Evolutionary conservation across 495 filamentous ascomycete species (phyloP), one percentile per base, ranked within the genome.

Genomic region (Podospora bellae-mahoneyi): DNA sequence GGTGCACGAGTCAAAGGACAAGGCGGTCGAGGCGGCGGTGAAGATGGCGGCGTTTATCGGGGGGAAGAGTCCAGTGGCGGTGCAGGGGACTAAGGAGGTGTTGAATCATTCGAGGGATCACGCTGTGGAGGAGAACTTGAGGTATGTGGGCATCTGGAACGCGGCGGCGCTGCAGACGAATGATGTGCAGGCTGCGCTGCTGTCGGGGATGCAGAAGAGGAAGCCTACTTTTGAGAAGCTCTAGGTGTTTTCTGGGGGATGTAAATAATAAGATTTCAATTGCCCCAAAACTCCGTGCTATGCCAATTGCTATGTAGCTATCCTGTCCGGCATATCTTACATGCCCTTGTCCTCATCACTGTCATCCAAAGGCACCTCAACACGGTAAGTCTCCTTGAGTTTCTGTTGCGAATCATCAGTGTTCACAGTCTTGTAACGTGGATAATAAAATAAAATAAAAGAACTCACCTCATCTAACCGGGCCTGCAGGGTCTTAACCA

Each of bases 61-160:
- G 48, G 78, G 74, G 5, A 97, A 98, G 85, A 96, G 92, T 73
- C 95, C 95, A 0, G 87, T 99, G 26, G 95, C 93, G 0, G 92
- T 96, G 69, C 89, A 94, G 80, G 91, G 93, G 4, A 98, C 95
- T 23, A 99, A 99, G 83, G 90, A 96, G 78, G 74, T 98, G 62
- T 75, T 99, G 77, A 97, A 98, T 78, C 94, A 88, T 73, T 90
- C 88, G 57, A 83, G 93, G 72, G 94, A 96, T 78, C 85, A 92
- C 74, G 81, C 84, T 0, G 88, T 96, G 13, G 85, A 84, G 64
- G 92, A 96, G 73, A 93, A 90, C 27, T 80, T 99, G 74, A 84
- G 86, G 62, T 97, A 97, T 81, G 95, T 92, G 15, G 82, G 84
- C 9, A 83, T 94, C 1, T 97, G 94, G 95, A 99, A 99, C 73